A percentile compares a stretch with the other conserved stretches of the same genome.
phyloP scores from a whole-genome alignment of 345 rosid genomes.

The Moricandia arvensis region DNA sequence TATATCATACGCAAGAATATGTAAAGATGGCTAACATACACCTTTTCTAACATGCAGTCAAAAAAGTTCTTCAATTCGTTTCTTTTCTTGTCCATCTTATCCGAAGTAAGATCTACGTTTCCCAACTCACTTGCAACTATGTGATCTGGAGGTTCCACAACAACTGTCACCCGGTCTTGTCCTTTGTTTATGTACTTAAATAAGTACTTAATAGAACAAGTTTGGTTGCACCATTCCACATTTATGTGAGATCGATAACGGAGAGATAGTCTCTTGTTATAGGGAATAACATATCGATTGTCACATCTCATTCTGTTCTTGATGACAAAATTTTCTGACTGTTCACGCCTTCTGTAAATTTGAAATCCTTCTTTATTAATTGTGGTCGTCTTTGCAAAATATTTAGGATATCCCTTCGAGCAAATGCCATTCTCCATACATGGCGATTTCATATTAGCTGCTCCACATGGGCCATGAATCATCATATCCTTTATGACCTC shows the following conservation, averaged over 20 bases:
- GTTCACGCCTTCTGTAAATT: not conserved
- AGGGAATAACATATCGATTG: not conserved
- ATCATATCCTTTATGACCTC: not conserved
- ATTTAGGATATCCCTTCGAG: not conserved
- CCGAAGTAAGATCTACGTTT: no score
- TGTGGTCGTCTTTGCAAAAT: not conserved
- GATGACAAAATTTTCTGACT: not conserved
- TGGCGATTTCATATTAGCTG: not conserved
- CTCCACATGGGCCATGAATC: not conserved
- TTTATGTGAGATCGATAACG: not conserved
- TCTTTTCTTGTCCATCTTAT: no score
- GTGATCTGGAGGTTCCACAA: not conserved
- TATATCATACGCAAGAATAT: no score
- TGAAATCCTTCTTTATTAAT: no score
- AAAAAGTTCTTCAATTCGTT: not conserved
- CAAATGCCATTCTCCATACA: not conserved
- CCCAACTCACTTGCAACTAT: no score
- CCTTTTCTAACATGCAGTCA: not conserved
- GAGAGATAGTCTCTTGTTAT: not conserved
- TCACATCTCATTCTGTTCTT: not conserved
- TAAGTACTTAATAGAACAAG: not conserved
- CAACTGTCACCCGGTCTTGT: not conserved
- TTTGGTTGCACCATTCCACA: not conserved
- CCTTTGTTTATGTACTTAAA: not conserved
- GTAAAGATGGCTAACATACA: no score